Conservation (phyloP, 768 basidiomycete genomes). For the Solioccasus polychromus region DNA sequence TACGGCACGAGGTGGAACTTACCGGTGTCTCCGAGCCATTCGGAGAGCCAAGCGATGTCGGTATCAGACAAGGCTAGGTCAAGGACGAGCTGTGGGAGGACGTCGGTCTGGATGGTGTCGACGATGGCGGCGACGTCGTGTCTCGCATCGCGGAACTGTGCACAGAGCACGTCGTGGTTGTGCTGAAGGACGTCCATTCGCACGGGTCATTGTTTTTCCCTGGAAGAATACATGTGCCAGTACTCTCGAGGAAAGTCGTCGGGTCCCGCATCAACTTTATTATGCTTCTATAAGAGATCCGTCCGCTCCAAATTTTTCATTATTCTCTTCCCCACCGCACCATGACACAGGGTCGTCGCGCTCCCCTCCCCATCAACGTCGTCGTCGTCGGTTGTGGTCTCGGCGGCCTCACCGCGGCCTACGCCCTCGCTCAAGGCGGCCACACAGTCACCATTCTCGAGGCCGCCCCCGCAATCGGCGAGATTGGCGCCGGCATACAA, state of each 20-base stretch:
- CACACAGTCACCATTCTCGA: slow-evolving; percentile 51
- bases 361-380: slow-evolving; percentile 31
- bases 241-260: no score
- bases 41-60: slow-evolving; percentile 48
- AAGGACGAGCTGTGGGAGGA: slow-evolving; percentile 57
- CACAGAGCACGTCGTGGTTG: no score
- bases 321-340: no score
- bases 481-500: slow-evolving; percentile 55
- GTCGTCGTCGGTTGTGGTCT: slow-evolving; percentile 51
- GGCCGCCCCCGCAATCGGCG: slow-evolving; percentile 35
- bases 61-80: slow-evolving; percentile 52
- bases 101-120: slow-evolving; percentile 48
- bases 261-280: no score
- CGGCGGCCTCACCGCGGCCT: slow-evolving; percentile 47
- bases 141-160: no score
- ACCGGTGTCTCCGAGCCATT: slow-evolving; percentile 70
- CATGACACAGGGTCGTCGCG: slow-evolving; percentile 24
- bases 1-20: slow-evolving; percentile 24
- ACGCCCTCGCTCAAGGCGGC: slow-evolving; percentile 43
- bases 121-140: slow-evolving; percentile 48
- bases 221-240: no score
- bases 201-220: no score
- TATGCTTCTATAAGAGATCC: no score
- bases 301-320: no score
- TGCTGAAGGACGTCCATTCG: slow-evolving; percentile 52